These are phyloP conservation scores for Aphanocladium album DNA, from an alignment of 2,329 filamentous ascomycete species.

Conservation along the genomic window DNA sequence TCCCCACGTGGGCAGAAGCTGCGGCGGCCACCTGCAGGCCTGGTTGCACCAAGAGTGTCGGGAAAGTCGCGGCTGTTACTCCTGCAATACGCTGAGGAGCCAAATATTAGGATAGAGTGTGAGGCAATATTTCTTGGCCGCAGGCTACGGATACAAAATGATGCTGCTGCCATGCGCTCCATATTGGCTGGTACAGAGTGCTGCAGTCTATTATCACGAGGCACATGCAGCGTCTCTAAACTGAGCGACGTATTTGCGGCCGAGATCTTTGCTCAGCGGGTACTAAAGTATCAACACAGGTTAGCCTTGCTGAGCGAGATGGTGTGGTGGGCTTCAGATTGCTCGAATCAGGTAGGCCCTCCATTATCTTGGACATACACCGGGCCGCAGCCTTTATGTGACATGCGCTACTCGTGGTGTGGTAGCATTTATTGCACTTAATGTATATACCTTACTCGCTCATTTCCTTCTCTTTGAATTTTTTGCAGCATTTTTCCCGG, in stretches of 20 bases:
- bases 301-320: background rate
- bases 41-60: background rate
- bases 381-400: background rate
- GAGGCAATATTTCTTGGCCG: background rate
- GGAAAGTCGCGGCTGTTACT: background rate
- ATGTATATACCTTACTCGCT: background rate
- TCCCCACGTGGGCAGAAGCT: conserved; percentile 7
- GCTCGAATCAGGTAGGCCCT: background rate
- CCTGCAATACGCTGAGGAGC: background rate
- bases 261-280: background rate
- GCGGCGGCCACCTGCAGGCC: background rate
- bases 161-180: background rate
- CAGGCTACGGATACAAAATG: background rate
- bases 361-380: background rate
- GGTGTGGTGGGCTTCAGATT: conserved; percentile 1
- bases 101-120: background rate
- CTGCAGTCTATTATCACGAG: background rate
- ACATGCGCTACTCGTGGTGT: background rate
- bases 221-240: background rate
- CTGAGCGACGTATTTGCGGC: background rate
- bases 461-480: background rate
- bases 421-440: background rate
- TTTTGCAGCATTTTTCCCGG: background rate
- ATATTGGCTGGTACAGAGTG: background rate
- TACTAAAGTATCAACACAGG: background rate